Evolutionary conservation across 2,329 filamentous ascomycete genomes (phyloP).

Genomic region (Claviceps sp.): DNA sequence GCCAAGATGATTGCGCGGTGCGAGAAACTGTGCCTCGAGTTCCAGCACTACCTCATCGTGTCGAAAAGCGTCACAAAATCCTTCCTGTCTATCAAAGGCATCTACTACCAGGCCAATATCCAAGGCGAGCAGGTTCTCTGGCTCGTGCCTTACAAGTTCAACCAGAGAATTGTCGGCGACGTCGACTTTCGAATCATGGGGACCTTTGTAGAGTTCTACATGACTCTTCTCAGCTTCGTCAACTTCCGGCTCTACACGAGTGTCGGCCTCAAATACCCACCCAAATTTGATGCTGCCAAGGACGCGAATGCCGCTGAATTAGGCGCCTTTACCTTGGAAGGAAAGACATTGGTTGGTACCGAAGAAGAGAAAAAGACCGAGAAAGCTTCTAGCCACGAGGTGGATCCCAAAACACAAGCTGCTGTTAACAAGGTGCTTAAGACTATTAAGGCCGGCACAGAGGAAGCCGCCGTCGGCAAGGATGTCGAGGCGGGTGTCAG

Average conservation of each 20-base stretch:
- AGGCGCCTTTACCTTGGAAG: constrained; percentile 81
- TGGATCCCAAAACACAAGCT: constrained; percentile 49
- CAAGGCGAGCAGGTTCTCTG: constrained; percentile 94
- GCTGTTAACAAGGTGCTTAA: constrained; percentile 56
- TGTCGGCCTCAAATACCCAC: constrained; percentile 84
- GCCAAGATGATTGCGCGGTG: constrained; percentile 93
- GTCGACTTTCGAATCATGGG: constrained; percentile 99
- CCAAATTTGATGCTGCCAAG: constrained; percentile 76
- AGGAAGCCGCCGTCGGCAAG: constrained; percentile 22
- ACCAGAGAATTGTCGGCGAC: constrained; percentile 84
- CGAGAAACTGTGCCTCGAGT: constrained; percentile 85
- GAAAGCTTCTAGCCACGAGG: constrained; percentile 29
- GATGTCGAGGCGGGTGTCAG: constrained; percentile 23
- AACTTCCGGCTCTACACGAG: constrained; percentile 92
- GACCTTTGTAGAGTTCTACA: constrained; percentile 98
- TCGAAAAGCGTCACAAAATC: constrained; percentile 88
- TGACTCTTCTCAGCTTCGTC: constrained; percentile 86
- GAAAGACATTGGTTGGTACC: constrained; percentile 44
- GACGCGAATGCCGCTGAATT: constrained; percentile 86
- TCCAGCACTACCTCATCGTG: constrained; percentile 92
- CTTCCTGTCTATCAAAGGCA: constrained; percentile 96
- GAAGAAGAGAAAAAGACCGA: constrained; percentile 41
- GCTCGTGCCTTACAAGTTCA: constrained; percentile 96
- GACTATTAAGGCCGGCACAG: constrained; percentile 46
- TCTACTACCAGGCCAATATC: constrained; percentile 97